Evolutionary conservation across 441 rosid genomes (phyloP), one percentile per base, ranked within the genome.

Genomic region (Gossypium laxum): DNA sequence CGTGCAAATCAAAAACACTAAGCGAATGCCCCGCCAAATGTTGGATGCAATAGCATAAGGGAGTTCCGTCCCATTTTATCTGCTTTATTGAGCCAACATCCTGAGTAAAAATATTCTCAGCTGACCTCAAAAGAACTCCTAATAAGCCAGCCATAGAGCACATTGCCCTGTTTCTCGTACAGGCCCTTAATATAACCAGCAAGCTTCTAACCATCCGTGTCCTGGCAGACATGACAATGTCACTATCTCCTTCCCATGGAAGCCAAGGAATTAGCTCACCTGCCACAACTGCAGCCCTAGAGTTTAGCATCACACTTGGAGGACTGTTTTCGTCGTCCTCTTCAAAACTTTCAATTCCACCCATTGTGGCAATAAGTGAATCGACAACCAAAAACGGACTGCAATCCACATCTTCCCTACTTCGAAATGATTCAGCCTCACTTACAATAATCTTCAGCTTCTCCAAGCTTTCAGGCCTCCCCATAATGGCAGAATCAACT

Each of bases 401-500:
- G 82, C 85, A 74, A 82, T 91, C 97, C 34, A 87, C 66, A 74
- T 92, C 96, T 69, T 86, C 97, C 61, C 85, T 94, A 62, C 73
- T 66, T 65, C 81, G 96, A 85, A 87, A 89, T 76, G 69, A 88
- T 80, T 92, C 96, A 75, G 74, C 76, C 45, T 97, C 98, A 55
- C 84, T 82, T 11, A 91, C 96, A 74, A 92, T 86, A 79, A 87
- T 92, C 88, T 86, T 92, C 75, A 95, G 87, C 75, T 85, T 95
- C 28, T 82, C 88, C 77, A 95, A 80, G 87, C 92, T 88, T 82
- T 92, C 95, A 72, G 93, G 91, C 82, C 89, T 92, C 55, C 99
- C 99, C 99, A 92, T 95, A 74, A 95, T 95, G 68, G 95, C 97
- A 69, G 99, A 94, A 88, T 94, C 99, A 76, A 94, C 97, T 71